phyloP scores from a whole-genome alignment of 176 grass and related monocot species.

The Rhynchospora breviuscula region DNA sequence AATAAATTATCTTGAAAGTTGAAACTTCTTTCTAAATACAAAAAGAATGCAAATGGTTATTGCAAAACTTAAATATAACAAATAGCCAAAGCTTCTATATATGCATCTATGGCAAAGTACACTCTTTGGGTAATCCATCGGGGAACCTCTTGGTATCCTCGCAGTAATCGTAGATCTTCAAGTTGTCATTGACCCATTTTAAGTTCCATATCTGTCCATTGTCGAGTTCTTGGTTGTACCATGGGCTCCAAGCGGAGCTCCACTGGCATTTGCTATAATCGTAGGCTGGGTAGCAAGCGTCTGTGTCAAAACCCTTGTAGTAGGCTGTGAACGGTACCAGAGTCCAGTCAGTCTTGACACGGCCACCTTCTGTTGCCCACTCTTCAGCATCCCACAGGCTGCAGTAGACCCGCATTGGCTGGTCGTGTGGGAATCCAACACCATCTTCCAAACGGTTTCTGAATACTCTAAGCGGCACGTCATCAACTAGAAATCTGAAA shows the following conservation, averaged over 20 bases:
- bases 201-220: constrained; percentile 13
- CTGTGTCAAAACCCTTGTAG: constrained; percentile 24
- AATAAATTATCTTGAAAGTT: neutral
- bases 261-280: constrained; percentile 6
- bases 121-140: constrained; percentile 30
- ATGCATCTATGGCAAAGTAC: neutral
- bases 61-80: neutral
- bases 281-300: constrained; percentile 20
- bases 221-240: constrained; percentile 27
- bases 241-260: neutral
- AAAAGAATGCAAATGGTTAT: constrained; percentile 28
- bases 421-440: constrained; percentile 27
- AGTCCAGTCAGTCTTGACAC: constrained; percentile 42
- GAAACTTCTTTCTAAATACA: constrained; percentile 18
- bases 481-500: constrained; percentile 44
- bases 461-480: constrained; percentile 27
- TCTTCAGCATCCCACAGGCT: constrained; percentile 39
- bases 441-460: constrained; percentile 17
- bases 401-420: constrained; percentile 27
- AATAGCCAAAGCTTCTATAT: neutral
- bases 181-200: constrained; percentile 17
- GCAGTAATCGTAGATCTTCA: constrained; percentile 53
- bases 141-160: constrained; percentile 23
- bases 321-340: constrained; percentile 34
- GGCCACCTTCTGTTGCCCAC: constrained; percentile 46